A percentile compares a stretch with the other conserved stretches of the same genome.
phyloP scores from a whole-genome alignment of 257 asterid species.

The Anisodus tanguticus region DNA sequence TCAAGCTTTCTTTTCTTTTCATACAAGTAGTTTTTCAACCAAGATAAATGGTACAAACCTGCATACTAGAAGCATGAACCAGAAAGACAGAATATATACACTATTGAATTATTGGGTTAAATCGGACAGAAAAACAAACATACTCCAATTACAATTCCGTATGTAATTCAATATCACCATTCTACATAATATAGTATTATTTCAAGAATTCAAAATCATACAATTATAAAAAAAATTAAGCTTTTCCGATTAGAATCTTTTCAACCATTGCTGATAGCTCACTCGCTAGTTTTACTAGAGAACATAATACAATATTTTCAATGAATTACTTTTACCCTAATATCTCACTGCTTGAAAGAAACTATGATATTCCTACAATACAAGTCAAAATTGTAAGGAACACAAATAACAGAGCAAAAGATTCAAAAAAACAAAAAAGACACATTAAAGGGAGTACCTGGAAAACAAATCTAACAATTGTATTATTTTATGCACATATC shows the following conservation, averaged over 20 bases:
- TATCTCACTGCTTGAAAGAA: too few species aligned
- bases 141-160: background rate
- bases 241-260: background rate
- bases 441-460: too few species aligned
- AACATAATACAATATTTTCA: too few species aligned
- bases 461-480: too few species aligned
- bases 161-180: background rate
- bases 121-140: background rate
- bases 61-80: background rate
- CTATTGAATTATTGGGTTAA: background rate
- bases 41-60: background rate
- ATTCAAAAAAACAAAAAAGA: too few species aligned
- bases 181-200: background rate
- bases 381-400: too few species aligned
- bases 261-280: background rate
- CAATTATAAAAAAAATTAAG: too few species aligned
- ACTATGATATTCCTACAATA: too few species aligned
- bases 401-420: too few species aligned
- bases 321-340: too few species aligned
- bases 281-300: background rate
- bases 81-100: background rate
- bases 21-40: background rate
- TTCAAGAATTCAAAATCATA: background rate
- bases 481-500: too few species aligned
- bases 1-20: background rate